These are phyloP conservation scores for Ustilago sp. DNA, from an alignment of 1,284 basidiomycete genomes.

Conservation along the genomic window DNA sequence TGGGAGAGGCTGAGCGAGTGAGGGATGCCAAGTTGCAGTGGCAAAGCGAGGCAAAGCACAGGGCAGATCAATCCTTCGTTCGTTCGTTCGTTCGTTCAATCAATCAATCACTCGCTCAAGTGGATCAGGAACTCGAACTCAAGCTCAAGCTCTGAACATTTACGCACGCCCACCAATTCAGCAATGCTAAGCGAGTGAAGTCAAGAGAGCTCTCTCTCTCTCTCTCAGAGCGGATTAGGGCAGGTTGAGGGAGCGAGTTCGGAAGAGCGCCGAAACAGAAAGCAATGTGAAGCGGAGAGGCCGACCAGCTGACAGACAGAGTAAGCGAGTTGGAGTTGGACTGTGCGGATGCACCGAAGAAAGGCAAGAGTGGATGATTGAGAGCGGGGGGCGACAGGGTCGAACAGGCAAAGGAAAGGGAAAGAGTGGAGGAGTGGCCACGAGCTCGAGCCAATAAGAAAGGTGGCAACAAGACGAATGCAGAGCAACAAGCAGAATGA, in stretches of 20 bases:
- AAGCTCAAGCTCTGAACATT: background rate
- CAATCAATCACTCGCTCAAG: background rate
- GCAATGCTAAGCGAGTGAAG: background rate
- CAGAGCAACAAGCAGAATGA: constrained; percentile 9
- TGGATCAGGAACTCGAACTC: constrained; percentile 9
- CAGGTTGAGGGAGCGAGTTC: background rate
- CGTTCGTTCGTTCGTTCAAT: too few relatives aligned
- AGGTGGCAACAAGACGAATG: background rate
- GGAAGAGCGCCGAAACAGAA: background rate
- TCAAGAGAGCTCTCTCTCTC: background rate
- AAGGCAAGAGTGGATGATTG: background rate
- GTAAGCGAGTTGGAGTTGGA: background rate
- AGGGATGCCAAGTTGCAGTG: background rate
- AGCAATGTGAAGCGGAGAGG: background rate
- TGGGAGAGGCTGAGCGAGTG: background rate
- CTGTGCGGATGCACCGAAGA: constrained; percentile 4
- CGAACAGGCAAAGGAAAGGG: background rate
- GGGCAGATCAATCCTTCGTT: too few relatives aligned
- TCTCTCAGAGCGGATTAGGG: too few relatives aligned
- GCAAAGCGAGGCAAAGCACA: background rate
- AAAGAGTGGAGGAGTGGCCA: constrained; percentile 10
- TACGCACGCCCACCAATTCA: background rate
- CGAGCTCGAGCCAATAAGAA: constrained; percentile 23
- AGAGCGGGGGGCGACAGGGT: background rate
- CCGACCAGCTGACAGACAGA: constrained; percentile 6